Evolutionary conservation across 257 asterid genomes (phyloP).

Genomic region (Ilex asprella): DNA sequence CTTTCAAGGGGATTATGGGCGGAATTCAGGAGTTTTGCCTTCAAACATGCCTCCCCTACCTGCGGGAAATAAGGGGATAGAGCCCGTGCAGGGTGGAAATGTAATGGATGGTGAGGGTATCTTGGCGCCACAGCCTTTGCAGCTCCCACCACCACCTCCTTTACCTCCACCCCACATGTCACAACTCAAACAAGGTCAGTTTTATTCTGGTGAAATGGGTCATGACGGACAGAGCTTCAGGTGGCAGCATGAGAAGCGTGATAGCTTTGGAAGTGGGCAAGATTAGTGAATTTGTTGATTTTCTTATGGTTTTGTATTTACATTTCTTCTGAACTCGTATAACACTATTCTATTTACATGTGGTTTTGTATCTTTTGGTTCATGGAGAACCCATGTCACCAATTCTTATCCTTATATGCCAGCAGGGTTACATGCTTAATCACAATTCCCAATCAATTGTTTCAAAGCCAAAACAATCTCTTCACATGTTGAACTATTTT

Average conservation of each 20-base stretch:
- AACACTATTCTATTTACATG: no score
- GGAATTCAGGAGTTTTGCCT: slow-evolving; percentile 26
- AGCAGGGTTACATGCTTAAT: no score
- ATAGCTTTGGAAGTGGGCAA: slow-evolving; percentile 40
- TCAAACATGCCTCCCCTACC: slow-evolving; percentile 25
- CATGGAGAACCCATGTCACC: no score
- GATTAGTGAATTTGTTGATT: slow-evolving; percentile 26
- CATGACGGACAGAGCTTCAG: slow-evolving; percentile 68
- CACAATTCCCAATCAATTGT: no score
- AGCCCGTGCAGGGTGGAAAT: slow-evolving; percentile 44
- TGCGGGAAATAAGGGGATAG: slow-evolving; percentile 39
- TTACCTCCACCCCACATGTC: slow-evolving; percentile 21
- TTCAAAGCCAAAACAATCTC: no score
- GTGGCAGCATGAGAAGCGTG: slow-evolving; percentile 56
- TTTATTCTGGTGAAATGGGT: slow-evolving; percentile 46
- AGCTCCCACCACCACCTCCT: slow-evolving; percentile 67
- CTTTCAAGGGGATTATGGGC: slow-evolving; percentile 18
- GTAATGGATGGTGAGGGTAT: slow-evolving; percentile 50
- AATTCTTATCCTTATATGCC: no score
- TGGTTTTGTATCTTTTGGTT: no score
- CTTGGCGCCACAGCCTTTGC: slow-evolving; percentile 38
- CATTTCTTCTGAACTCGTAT: no score
- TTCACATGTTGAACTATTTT: no score
- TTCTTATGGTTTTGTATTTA: background rate
- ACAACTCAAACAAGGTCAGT: slow-evolving; percentile 49